Conservation (phyloP, 2,329 filamentous ascomycete genomes). For the Neocucurbitaria cava region DNA sequence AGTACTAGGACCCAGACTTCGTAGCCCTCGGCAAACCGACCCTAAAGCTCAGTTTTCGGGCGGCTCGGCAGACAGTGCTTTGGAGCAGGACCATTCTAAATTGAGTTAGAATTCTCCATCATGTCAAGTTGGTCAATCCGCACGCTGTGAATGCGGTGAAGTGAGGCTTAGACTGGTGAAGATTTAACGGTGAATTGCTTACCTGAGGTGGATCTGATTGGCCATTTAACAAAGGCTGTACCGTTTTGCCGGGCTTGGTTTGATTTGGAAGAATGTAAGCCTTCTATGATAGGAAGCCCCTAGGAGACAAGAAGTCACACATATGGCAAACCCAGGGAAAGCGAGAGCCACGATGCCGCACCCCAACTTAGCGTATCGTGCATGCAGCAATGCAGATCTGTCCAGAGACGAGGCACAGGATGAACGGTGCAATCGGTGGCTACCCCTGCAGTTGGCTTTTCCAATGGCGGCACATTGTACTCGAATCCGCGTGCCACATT, state of each 20-base stretch:
- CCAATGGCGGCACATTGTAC: not conserved
- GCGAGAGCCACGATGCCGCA: not conserved
- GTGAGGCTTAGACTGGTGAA: slow-evolving; percentile 9
- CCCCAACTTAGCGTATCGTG: slow-evolving; percentile 1
- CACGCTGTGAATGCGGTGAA: slow-evolving; percentile 6
- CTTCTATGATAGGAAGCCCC: slow-evolving; percentile 1
- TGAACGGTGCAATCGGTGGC: not conserved
- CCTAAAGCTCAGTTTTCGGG: not conserved
- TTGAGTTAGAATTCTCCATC: not conserved
- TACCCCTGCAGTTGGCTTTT: not conserved
- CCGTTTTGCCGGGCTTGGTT: slow-evolving; percentile 10
- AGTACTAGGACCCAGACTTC: slow-evolving; percentile 7
- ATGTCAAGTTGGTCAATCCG: not conserved
- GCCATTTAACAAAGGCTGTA: slow-evolving; percentile 8
- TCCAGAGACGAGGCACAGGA: not conserved
- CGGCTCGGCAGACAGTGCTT: slow-evolving; percentile 2
- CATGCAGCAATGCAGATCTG: not conserved
- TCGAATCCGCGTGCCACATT: not conserved
- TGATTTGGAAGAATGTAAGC: slow-evolving; percentile 11
- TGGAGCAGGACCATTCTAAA: not conserved
- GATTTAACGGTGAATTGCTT: slow-evolving; percentile 18
- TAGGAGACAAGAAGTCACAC: slow-evolving; percentile 1
- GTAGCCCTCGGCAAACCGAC: slow-evolving; percentile 9
- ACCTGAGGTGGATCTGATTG: slow-evolving; percentile 6
- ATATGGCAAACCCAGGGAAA: slow-evolving; percentile 9